Percentiles rank a stretch among this genome's conserved stretches.
phyloP scores from a whole-genome alignment of 805 yeast species.

The Torulaspora microellipsoides region DNA sequence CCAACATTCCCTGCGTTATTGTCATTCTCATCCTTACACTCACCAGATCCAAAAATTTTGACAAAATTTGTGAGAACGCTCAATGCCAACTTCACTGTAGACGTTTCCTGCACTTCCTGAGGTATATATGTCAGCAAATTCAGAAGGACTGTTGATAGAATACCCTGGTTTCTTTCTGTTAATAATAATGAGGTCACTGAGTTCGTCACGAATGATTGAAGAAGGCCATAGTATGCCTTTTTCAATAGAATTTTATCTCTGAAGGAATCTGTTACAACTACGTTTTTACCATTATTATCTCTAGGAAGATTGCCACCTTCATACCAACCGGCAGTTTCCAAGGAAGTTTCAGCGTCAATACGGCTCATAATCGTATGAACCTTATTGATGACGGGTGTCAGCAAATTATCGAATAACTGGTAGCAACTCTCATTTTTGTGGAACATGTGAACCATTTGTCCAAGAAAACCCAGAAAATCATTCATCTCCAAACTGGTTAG shows the following conservation, averaged over 20 bases:
- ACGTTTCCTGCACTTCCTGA: conserved; percentile 56
- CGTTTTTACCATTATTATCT: conserved; percentile 21
- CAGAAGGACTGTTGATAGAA: conserved; percentile 56
- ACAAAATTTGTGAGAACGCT: conserved; percentile 62
- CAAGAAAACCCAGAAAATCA: conserved; percentile 80
- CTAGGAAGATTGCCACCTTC: conserved; percentile 5
- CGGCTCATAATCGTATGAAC: conserved; percentile 48
- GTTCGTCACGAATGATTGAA: conserved; percentile 69
- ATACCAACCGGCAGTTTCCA: conserved; percentile 13
- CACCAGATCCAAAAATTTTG: conserved; percentile 62
- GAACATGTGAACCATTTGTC: conserved; percentile 81
- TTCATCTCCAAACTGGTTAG: conserved; percentile 60
- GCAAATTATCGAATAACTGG: conserved; percentile 63
- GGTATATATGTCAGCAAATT: conserved; percentile 59
- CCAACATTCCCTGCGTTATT: conserved; percentile 40
- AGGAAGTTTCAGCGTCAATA: conserved; percentile 38
- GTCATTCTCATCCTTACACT: conserved; percentile 58
- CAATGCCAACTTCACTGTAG: conserved; percentile 64
- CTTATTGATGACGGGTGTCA: conserved; percentile 69
- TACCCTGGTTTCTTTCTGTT: conserved; percentile 58
- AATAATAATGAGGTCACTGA: conserved; percentile 74
- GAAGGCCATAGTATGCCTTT: conserved; percentile 61
- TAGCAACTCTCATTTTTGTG: conserved; percentile 63
- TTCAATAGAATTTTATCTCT: conserved; percentile 65
- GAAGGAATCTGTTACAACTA: conserved; percentile 52